These are phyloP conservation scores for Cladobotryum protrusum DNA, from an alignment of 2,329 filamentous ascomycete species.

Conservation along the genomic window DNA sequence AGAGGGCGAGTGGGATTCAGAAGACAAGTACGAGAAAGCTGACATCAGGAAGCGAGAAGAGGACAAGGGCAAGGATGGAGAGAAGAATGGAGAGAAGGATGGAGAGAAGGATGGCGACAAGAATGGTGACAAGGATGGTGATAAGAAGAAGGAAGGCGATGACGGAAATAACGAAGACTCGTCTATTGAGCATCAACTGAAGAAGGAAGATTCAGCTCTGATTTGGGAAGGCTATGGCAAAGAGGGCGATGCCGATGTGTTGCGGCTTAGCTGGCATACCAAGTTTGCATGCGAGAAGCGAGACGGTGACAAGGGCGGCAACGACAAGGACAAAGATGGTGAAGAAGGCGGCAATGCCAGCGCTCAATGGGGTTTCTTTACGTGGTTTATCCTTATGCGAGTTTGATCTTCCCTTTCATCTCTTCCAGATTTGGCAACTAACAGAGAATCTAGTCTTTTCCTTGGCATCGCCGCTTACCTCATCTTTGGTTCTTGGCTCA, in stretches of 20 bases:
- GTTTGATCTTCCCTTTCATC: slow-evolving; percentile 28
- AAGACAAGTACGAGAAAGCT: slow-evolving; percentile 38
- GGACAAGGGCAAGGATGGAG: slow-evolving; percentile 16
- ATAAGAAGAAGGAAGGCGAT: slow-evolving; percentile 32
- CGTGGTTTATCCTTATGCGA: slow-evolving; percentile 92
- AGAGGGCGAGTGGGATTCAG: slow-evolving; percentile 59
- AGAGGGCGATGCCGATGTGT: slow-evolving; percentile 51
- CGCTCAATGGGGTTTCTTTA: slow-evolving; percentile 86
- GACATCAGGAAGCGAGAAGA: slow-evolving; percentile 16
- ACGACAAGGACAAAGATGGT: slow-evolving; percentile 33
- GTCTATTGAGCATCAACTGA: slow-evolving; percentile 45
- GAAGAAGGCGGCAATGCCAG: slow-evolving; percentile 42
- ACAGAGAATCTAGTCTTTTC: slow-evolving; percentile 60
- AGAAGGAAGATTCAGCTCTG: slow-evolving; percentile 56
- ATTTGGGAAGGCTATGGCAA: slow-evolving; percentile 68
- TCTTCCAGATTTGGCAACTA: neutral
- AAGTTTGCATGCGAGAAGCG: slow-evolving; percentile 73
- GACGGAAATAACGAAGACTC: slow-evolving; percentile 33
- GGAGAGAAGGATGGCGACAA: slow-evolving; percentile 17
- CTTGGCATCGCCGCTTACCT: slow-evolving; percentile 80
- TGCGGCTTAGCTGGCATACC: slow-evolving; percentile 79
- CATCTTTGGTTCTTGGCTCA: slow-evolving; percentile 97
- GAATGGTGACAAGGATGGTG: slow-evolving; percentile 26
- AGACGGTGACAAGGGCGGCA: slow-evolving; percentile 39
- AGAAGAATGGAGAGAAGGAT: slow-evolving; percentile 21